Evolutionary conservation across 768 basidiomycete genomes (phyloP).

Genomic region (Boletus subcaerulescens): DNA sequence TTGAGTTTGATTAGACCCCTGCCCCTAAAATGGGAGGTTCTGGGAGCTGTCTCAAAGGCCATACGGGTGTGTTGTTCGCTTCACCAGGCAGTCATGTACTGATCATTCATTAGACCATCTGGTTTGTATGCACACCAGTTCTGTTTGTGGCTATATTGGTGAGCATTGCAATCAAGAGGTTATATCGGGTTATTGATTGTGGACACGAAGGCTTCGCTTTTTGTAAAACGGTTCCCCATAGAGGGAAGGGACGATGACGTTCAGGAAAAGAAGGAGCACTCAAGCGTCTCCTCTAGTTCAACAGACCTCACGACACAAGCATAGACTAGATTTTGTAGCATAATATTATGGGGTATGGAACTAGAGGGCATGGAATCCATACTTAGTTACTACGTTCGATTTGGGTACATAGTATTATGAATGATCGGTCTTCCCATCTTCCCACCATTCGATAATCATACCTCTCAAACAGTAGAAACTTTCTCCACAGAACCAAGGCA

Average conservation of each 20-base stretch:
- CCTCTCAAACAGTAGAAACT: not conserved
- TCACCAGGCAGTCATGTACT: slow-evolving; percentile 4
- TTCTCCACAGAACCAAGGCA: not conserved
- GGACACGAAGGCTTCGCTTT: slow-evolving; percentile 26
- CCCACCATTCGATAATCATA: not conserved
- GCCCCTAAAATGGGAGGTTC: slow-evolving; percentile 42
- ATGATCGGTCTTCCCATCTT: not conserved
- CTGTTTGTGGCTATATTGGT: slow-evolving; percentile 65
- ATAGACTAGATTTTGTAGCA: slow-evolving; percentile 13
- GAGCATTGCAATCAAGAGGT: slow-evolving; percentile 18
- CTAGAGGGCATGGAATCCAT: slow-evolving; percentile 8
- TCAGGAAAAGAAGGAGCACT: slow-evolving; percentile 20
- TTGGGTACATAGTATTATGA: slow-evolving; percentile 1
- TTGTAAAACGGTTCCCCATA: slow-evolving; percentile 28
- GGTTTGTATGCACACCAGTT: slow-evolving; percentile 71
- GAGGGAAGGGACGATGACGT: slow-evolving; percentile 14
- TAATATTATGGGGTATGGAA: slow-evolving; percentile 16
- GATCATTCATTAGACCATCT: slow-evolving; percentile 51
- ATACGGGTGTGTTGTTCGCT: slow-evolving; percentile 49
- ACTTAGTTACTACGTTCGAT: not conserved
- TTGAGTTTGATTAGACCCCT: slow-evolving; percentile 47
- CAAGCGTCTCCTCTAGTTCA: slow-evolving; percentile 3
- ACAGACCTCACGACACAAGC: slow-evolving; percentile 10
- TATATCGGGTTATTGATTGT: slow-evolving; percentile 7
- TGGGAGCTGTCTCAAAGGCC: slow-evolving; percentile 55